phyloP scores from a whole-genome alignment of 164 flowering plant genomes.

The Brasenia schreberi region DNA sequence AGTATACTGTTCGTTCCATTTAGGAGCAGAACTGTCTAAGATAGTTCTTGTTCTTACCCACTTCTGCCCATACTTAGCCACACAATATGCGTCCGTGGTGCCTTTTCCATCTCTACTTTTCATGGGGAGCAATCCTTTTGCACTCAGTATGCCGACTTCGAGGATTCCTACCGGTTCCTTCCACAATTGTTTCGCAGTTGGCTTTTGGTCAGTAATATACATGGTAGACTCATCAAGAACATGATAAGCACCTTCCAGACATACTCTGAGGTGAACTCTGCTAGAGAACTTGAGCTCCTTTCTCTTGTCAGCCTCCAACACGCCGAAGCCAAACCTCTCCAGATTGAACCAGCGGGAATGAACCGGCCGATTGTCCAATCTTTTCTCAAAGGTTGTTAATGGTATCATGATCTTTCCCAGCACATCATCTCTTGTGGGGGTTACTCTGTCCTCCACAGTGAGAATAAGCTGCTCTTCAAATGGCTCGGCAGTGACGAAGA shows the following conservation, averaged over 20 bases:
- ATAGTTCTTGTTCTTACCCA: constrained; percentile 32
- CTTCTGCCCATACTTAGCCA: constrained; percentile 34
- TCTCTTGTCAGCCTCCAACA: constrained; percentile 45
- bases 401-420: constrained; percentile 36
- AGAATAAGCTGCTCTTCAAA: constrained; percentile 59
- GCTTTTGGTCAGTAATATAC: constrained; percentile 65
- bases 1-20: constrained; percentile 53
- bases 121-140: constrained; percentile 67
- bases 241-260: constrained; percentile 79
- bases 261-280: constrained; percentile 59
- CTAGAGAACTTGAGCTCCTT: constrained; percentile 57
- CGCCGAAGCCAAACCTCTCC: constrained; percentile 56
- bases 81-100: constrained; percentile 69
- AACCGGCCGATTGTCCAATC: constrained; percentile 63
- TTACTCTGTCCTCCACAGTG: constrained; percentile 41
- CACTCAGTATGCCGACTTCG: constrained; percentile 68
- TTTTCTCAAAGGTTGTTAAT: constrained; percentile 37
- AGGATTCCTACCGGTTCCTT: constrained; percentile 60
- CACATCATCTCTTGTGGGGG: constrained; percentile 40
- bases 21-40: constrained; percentile 27
- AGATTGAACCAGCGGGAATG: constrained; percentile 74
- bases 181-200: constrained; percentile 77
- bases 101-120: constrained; percentile 46
- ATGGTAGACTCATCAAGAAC: constrained; percentile 69
- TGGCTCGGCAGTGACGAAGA: constrained; percentile 76